Evolutionary conservation across 768 basidiomycete species (phyloP).

Genomic region (Podaxis pistillaris): DNA sequence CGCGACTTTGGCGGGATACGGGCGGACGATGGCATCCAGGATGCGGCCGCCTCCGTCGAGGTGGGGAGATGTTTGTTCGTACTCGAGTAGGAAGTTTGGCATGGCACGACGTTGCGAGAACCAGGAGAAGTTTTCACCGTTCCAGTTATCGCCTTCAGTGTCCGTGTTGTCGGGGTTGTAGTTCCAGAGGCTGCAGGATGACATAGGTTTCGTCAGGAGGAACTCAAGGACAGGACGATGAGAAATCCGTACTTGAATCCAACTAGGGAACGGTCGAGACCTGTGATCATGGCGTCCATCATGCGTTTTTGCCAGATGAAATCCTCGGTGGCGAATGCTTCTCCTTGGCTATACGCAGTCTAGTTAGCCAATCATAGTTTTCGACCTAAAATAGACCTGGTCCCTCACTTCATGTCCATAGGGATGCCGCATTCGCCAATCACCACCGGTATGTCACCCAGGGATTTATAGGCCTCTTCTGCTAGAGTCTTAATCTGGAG

Average conservation of each 20-base stretch:
- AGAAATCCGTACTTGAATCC: slow-evolving; percentile 75
- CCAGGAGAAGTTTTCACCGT: slow-evolving; percentile 97
- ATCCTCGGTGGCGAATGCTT: slow-evolving; percentile 70
- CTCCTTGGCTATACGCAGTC: slow-evolving; percentile 47
- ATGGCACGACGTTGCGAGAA: slow-evolving; percentile 66
- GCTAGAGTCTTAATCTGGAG: slow-evolving; percentile 82
- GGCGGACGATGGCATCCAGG: slow-evolving; percentile 77
- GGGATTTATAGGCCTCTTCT: slow-evolving; percentile 58
- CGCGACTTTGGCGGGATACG: slow-evolving; percentile 88
- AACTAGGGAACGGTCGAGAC: slow-evolving; percentile 69
- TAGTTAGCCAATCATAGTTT: background rate
- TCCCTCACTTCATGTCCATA: slow-evolving; percentile 89
- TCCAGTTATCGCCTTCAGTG: slow-evolving; percentile 82
- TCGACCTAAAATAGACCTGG: background rate
- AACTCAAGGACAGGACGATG: background rate
- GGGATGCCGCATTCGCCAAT: slow-evolving; percentile 95
- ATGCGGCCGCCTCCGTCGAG: slow-evolving; percentile 85
- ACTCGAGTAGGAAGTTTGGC: slow-evolving; percentile 52
- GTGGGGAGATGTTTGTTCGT: slow-evolving; percentile 60
- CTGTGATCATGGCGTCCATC: slow-evolving; percentile 94
- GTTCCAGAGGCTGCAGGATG: slow-evolving; percentile 74
- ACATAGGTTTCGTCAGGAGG: background rate
- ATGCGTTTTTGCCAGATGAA: slow-evolving; percentile 84
- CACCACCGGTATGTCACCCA: slow-evolving; percentile 82
- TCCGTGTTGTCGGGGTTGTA: slow-evolving; percentile 91